phyloP scores from a whole-genome alignment of 192 early-diverging fungal genomes.

The Thoreauomyces humboldtii region DNA sequence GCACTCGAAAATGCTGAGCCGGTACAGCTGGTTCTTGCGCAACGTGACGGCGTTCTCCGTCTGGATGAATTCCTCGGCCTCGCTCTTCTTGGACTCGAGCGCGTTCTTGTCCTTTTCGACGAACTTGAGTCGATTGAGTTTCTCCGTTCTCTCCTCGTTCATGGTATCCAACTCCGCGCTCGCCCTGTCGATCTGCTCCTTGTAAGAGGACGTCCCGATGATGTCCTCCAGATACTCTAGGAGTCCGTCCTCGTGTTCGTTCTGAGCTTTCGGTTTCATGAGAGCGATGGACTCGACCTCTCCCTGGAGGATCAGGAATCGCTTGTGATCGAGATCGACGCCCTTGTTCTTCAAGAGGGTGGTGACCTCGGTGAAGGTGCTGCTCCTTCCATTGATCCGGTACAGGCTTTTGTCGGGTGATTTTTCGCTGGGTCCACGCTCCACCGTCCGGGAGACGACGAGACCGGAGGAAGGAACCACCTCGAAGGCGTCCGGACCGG shows the following conservation, averaged over 20 bases:
- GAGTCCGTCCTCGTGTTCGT: constrained; percentile 89
- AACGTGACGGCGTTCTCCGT: constrained; percentile 74
- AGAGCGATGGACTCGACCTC: constrained; percentile 98
- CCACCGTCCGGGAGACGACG: constrained; percentile 69
- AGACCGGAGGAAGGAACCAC: constrained; percentile 67
- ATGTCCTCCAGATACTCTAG: constrained; percentile 99
- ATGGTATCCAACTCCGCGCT: constrained; percentile 67
- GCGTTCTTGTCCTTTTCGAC: constrained; percentile 84
- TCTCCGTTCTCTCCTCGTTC: constrained; percentile 73
- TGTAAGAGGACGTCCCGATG: constrained; percentile 89
- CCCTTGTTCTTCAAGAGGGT: constrained; percentile 77
- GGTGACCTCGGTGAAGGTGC: constrained; percentile 81
- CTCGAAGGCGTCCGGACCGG: constrained; percentile 60
- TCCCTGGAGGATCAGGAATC: constrained; percentile 96
- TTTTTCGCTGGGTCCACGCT: constrained; percentile 29
- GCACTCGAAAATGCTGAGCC: constrained; percentile 67
- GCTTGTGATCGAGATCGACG: constrained; percentile 95
- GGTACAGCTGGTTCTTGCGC: constrained; percentile 75
- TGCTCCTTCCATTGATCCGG: constrained; percentile 49
- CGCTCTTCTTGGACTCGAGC: constrained; percentile 75
- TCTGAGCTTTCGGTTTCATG: constrained; percentile 95
- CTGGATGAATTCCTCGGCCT: constrained; percentile 76
- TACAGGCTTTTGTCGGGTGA: constrained; percentile 46
- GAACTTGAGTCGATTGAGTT: constrained; percentile 80
- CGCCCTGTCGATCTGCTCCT: constrained; percentile 77